Conservation (phyloP, 2,329 filamentous ascomycete species). For the Pyrenophora graminea region DNA sequence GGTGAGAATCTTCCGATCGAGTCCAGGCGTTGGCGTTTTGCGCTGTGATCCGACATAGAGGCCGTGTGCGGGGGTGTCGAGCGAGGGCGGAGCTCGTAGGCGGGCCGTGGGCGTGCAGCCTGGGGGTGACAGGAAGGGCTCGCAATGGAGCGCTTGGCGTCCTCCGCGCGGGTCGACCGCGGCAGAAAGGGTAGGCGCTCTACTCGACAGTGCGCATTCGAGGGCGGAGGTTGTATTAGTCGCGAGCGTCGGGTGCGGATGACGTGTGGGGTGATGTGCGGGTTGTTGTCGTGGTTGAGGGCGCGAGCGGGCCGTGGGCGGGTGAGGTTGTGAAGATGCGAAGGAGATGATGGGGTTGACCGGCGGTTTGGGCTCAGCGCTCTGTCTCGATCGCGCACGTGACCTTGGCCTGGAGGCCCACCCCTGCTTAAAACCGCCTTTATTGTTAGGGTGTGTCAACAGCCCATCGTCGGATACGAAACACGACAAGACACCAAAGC, state of each 20-base stretch:
- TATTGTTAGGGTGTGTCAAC: conserved; percentile 10
- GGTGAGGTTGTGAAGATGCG: conserved; percentile 16
- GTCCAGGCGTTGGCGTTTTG: conserved; percentile 48
- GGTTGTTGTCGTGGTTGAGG: conserved; percentile 6
- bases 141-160: conserved; percentile 33
- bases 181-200: conserved; percentile 29
- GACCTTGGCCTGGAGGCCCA: not conserved
- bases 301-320: conserved; percentile 19
- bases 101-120: conserved; percentile 21
- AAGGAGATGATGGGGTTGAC: conserved; percentile 18
- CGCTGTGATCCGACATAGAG: conserved; percentile 43
- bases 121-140: conserved; percentile 29
- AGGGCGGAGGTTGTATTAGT: not conserved
- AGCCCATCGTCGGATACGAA: not conserved
- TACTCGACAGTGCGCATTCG: conserved; percentile 41
- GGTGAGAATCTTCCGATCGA: conserved; percentile 51
- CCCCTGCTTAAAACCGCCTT: conserved; percentile 10
- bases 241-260: conserved; percentile 10
- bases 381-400: conserved; percentile 18
- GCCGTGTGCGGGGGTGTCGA: conserved; percentile 9
- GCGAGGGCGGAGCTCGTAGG: conserved; percentile 14
- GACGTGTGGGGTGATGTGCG: conserved; percentile 5
- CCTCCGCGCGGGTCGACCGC: conserved; percentile 37
- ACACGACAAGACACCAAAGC: conserved; percentile 1
- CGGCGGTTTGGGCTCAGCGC: conserved; percentile 19